A percentile compares a stretch with the other conserved stretches of the same genome.
phyloP scores from a whole-genome alignment of 2,329 filamentous ascomycete species.

The Fusarium sp. region DNA sequence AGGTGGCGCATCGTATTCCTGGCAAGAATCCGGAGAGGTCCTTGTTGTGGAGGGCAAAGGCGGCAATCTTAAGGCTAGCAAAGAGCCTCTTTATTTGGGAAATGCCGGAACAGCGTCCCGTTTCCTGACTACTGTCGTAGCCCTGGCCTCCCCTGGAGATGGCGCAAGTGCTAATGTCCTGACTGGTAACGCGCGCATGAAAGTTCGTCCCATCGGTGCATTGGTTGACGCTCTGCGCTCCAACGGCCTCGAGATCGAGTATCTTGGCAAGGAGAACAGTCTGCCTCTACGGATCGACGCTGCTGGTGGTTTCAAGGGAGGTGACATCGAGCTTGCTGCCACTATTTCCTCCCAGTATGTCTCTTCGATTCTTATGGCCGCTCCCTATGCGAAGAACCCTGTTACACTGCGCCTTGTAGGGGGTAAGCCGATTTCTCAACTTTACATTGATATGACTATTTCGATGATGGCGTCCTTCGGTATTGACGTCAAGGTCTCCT shows the following conservation, averaged over 20 bases:
- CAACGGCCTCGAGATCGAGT: constrained; percentile 90
- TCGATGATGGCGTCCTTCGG: constrained; percentile 97
- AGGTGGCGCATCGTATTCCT: constrained; percentile 87
- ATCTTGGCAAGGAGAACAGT: constrained; percentile 84
- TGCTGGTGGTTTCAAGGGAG: constrained; percentile 84
- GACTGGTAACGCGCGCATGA: constrained; percentile 96
- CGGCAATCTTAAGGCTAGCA: constrained; percentile 82
- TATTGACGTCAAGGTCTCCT: constrained; percentile 80
- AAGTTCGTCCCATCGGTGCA: constrained; percentile 91
- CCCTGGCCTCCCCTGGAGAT: constrained; percentile 77
- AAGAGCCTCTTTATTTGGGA: constrained; percentile 86
- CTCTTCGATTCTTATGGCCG: constrained; percentile 95
- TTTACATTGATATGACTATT: constrained; percentile 98
- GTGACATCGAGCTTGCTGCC: constrained; percentile 89
- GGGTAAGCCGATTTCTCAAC: constrained; percentile 97
- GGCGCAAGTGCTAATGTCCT: constrained; percentile 76
- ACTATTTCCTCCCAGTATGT: constrained; percentile 99
- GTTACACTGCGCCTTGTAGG: constrained; percentile 91
- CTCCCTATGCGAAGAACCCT: constrained; percentile 93
- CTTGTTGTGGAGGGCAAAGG: constrained; percentile 91
- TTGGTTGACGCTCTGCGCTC: constrained; percentile 88
- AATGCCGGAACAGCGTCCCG: constrained; percentile 97
- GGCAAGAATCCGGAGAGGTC: constrained; percentile 94
- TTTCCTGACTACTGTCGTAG: constrained; percentile 92
- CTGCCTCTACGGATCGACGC: constrained; percentile 87